Base-by-base conservation (phyloP, 2,329 filamentous ascomycete species). In the Verticillium dahliae region DNA sequence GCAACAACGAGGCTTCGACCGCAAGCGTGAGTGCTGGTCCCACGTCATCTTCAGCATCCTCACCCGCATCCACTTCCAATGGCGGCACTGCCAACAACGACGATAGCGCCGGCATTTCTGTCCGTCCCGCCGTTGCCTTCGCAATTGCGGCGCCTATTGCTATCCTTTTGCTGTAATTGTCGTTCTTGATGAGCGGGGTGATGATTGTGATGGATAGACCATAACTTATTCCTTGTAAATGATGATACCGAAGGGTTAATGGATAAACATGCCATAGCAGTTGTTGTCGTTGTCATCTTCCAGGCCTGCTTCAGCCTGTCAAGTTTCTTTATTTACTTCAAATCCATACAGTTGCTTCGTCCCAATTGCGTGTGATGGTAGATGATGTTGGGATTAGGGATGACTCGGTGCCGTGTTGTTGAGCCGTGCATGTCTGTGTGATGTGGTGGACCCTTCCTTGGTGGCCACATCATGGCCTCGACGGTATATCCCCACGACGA, bases 1-100 rank as follows among this genome's bases (percentile, higher is more conserved):
- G 80, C 67, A 76, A 72, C 67, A 81, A 80, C 71, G 69, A 68
- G 15, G 70, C 70, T 37, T 50, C 63, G 10, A 60, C 54, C 18
- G 57, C 57, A 27, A 58, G 31, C 38, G 62, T 37, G 39, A 58
- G 50, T 58, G 56, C 60, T 27, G 58, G 62, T 65, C 72, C 62
- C 14, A 56, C 58, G 5, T 59, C 63, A 15, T 37, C 60, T 22
- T 59, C 63, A 6, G 41, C 63, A 5, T 45, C 63, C 2, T 58
- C 64, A 3, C 35, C 60, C 45, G 57, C 61, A 33, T 59, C 62
- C 52, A 77, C 74, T 41, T 72, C 72, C 60, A 72, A 67, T 60
- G 68, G 67, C 57, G 67, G 64, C 35, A 62, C 61, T 37, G 65
- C 59, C 27, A 66, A 64, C 58, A 66, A 58, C 60, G 67, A 63